Conservation (phyloP, 352 stramenopile species). For the Phytophthora idaei region DNA sequence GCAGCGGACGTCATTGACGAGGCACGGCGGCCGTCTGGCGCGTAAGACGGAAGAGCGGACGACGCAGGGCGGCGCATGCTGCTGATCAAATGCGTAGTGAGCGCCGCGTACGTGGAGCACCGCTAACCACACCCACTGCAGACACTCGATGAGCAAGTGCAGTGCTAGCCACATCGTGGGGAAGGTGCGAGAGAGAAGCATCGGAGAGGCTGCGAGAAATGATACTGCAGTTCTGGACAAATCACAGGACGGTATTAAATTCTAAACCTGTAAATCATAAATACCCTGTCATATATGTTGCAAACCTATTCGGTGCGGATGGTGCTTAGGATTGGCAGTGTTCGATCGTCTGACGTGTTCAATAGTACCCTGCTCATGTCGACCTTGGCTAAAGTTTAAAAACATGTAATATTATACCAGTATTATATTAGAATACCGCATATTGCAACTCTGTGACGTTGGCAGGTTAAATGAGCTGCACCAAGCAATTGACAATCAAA, state of each 20-base stretch:
- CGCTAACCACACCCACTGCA: neutral
- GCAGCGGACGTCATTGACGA: slow-evolving; percentile 2
- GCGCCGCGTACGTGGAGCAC: neutral
- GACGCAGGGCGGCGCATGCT: slow-evolving; percentile 38
- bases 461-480: slow-evolving; percentile 7
- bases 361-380: neutral
- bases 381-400: too few species aligned
- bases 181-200: slow-evolving; percentile 17
- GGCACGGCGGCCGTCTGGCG: slow-evolving; percentile 7
- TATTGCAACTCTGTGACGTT: slow-evolving; percentile 1
- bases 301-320: slow-evolving; percentile 9
- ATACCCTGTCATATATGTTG: neutral
- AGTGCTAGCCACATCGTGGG: slow-evolving; percentile 20
- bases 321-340: slow-evolving; percentile 22
- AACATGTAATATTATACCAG: too few species aligned
- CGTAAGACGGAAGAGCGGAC: slow-evolving; percentile 35
- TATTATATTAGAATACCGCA: too few species aligned
- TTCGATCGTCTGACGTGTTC: slow-evolving; percentile 6
- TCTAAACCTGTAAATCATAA: neutral
- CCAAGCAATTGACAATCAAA: slow-evolving; percentile 22
- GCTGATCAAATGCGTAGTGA: slow-evolving; percentile 18
- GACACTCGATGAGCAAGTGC: neutral
- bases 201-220: slow-evolving; percentile 4
- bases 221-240: slow-evolving; percentile 8
- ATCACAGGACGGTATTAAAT: neutral